Base-by-base conservation (phyloP, 2,329 filamentous ascomycete species). In the Colletotrichum graminicola region DNA sequence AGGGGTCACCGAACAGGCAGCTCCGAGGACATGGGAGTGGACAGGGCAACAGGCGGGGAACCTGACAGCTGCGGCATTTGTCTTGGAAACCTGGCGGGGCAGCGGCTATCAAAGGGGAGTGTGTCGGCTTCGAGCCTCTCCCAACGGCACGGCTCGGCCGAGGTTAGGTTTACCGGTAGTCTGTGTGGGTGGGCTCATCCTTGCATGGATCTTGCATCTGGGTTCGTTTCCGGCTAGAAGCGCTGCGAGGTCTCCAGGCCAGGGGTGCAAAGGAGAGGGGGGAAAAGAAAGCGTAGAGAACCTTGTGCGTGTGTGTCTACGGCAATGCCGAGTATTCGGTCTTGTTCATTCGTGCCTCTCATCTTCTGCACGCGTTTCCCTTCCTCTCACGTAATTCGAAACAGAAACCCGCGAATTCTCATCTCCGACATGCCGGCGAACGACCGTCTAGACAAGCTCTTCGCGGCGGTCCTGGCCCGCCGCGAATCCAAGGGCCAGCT, bases 401-500 rank as follows among this genome's bases (percentile, higher is more conserved):
- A 2, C 45, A 12, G 12, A 21, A 21, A 34, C 32, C 26, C 36
- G 11, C 14, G 21, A 45, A 7, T 21, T 23, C 29, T 3, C 6
- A 10, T 39, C 45, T 26, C 21, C 43, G 43, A 68, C 18, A 71
- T 71, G 68, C 59, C 68, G 52, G 68, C 68, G 12, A 62, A 43
- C 68, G 65, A 54, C 65, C 68, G 68, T 32, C 23, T 74, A n/a
- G 67, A 74, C 52, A 57, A 43, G 5, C 66, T 61, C 3, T 66
- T 71, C 2, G 60, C 51, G 57, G 55, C 56, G 0, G 63, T 65
- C n/a, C 66, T 75, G 26, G 60, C 63, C 21, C 73, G 71, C n/a
- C 61, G 73, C 36, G 55, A 79, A 12, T 52, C 76, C 5, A 78
- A 80, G 21, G 79, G 79, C 14, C 82, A 79, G 63, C 79, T 86